These are phyloP conservation scores for Penstemon eatonii DNA, from an alignment of 257 asterid genomes.

Conservation along the genomic window DNA sequence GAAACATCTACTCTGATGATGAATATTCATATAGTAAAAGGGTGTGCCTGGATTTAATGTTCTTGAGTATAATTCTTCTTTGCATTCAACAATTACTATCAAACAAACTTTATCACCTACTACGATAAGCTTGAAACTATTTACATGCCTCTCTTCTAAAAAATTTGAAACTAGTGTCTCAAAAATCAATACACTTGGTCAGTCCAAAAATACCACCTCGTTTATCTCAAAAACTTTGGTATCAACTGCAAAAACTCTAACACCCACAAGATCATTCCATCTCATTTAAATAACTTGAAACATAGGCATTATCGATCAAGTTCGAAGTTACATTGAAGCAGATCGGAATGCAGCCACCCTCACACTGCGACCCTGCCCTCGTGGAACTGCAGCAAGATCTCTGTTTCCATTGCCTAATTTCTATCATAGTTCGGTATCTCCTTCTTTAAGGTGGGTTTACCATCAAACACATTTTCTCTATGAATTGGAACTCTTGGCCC, in stretches of 20 bases:
- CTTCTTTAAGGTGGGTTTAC: background rate
- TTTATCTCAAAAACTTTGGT: background rate
- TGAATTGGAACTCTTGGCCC: background rate
- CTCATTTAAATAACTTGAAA: background rate
- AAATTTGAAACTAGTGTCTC: background rate
- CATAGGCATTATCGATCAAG: background rate
- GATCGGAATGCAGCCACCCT: background rate
- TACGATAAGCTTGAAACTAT: background rate
- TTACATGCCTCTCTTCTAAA: background rate
- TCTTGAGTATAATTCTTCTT: background rate
- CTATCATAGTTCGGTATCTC: background rate
- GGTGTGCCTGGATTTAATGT: constrained; percentile 1
- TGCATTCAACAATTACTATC: background rate
- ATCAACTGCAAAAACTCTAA: background rate
- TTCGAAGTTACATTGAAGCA: background rate
- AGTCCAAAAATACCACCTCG: background rate
- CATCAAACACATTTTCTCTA: background rate
- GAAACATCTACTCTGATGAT: constrained; percentile 5
- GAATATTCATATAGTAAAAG: background rate
- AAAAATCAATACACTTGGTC: background rate
- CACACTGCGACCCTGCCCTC: too few species aligned
- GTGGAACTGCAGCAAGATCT: background rate
- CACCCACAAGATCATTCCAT: background rate
- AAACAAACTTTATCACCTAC: background rate
- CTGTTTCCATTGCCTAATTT: background rate